Base-by-base conservation (phyloP, 768 basidiomycete genomes). In the Clitopilus hobsonii region DNA sequence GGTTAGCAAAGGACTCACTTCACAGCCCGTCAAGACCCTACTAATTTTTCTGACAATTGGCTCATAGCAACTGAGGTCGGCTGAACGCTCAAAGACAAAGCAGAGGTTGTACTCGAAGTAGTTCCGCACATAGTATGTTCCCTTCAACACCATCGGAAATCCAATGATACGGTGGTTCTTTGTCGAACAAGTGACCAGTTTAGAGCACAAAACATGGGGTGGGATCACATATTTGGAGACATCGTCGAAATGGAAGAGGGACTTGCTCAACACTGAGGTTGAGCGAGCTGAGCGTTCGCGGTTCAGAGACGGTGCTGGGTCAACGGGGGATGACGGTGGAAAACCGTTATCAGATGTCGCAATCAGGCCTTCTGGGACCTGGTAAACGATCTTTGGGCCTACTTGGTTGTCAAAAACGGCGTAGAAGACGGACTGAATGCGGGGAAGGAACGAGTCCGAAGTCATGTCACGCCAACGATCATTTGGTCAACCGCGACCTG, bases 171-270 rank as follows among this genome's bases (percentile, higher is more conserved):
- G 86, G 67, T 92, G 88, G 28, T 80, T 83, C 41, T 81, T 81
- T 0, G 91, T 90, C 8, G 92, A 81, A 60, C 91, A 94, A 16
- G 86, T 92, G 47, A 98, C 89, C 20, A 99, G 82, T 57, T 92
- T 81, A 16, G 92, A 92, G 61, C 92, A 96, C 11, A 98, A 74
- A 7, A 88, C 80, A 54, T 85, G 84, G 14, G 84, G 87, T 2
- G 97, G 96, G 52, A 99, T 95, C 25, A 98, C 86, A 76, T 94
- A 98, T 70, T 89, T 94, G 16, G 91, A 91, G 54, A 98, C 88
- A 60, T 93, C 88, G 52, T 86, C 83, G 63, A 98, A 97, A 65
- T 92, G 86, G 71, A 99, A 91, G 16, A 98, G 76, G 13, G 72
- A 72, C 23, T 77, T 74, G 55, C 70, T 78, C 23, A 80, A 57